A percentile compares a stretch with the other conserved stretches of the same genome.
Evolutionary conservation across 306 rosid genomes (phyloP).

Genomic region (Lotus japonicus): DNA sequence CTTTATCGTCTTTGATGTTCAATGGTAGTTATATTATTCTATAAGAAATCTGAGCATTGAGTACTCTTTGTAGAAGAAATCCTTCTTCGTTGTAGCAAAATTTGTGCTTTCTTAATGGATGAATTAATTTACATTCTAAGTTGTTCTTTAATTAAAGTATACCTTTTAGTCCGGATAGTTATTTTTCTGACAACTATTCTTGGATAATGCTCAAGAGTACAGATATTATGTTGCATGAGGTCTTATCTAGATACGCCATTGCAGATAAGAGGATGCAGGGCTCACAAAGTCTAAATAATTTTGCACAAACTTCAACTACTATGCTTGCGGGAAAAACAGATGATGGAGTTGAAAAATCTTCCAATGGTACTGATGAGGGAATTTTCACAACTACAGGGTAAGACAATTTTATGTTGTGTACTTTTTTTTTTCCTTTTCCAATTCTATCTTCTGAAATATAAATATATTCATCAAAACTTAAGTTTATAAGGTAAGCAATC

Average conservation of each 20-base stretch:
- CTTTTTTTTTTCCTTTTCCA: neutral
- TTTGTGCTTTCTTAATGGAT: conserved; percentile 18
- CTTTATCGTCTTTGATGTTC: conserved; percentile 40
- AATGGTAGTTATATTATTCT: conserved; percentile 36
- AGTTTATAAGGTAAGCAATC: neutral
- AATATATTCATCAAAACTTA: neutral
- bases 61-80: conserved; percentile 31
- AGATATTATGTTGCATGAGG: conserved; percentile 28
- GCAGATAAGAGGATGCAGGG: conserved; percentile 84
- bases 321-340: conserved; percentile 32
- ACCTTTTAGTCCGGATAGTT: neutral
- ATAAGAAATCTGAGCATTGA: conserved; percentile 26
- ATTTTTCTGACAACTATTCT: conserved; percentile 21
- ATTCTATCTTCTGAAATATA: conserved; percentile 2
- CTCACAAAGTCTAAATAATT: conserved; percentile 31
- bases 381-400: conserved; percentile 49
- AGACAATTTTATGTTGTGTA: conserved; percentile 20
- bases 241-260: conserved; percentile 59
- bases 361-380: conserved; percentile 24
- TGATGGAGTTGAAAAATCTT: conserved; percentile 24
- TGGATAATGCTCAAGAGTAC: conserved; percentile 13
- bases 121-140: conserved; percentile 4
- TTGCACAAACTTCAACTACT: conserved; percentile 36
- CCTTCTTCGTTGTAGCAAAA: conserved; percentile 19
- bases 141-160: conserved; percentile 11